phyloP scores from a whole-genome alignment of 1,284 basidiomycete species.

The Kwoniella shivajii region DNA sequence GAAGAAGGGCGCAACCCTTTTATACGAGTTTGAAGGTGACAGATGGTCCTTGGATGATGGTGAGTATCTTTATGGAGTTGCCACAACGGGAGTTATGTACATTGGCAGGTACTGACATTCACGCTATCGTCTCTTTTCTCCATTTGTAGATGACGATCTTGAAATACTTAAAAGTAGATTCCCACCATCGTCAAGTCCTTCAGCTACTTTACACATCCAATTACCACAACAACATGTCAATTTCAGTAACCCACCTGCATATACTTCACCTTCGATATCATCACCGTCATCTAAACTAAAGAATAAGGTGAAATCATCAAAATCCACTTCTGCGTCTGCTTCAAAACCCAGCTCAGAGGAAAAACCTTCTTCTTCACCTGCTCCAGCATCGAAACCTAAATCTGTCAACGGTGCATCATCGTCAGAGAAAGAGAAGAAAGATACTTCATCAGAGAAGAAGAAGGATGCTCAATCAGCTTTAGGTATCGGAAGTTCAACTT shows the following conservation, averaged over 20 bases:
- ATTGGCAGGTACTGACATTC: not conserved
- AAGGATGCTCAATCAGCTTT: not conserved
- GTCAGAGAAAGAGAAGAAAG: not conserved
- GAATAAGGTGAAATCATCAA: not conserved
- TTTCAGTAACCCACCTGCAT: conserved; percentile 24
- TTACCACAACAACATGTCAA: conserved; percentile 31
- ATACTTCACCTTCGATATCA: conserved; percentile 10
- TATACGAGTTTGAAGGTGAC: conserved; percentile 52
- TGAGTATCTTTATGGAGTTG: too few relatives aligned
- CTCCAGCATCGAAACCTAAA: not conserved
- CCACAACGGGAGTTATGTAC: not conserved
- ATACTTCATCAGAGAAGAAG: not conserved
- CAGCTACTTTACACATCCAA: conserved; percentile 48
- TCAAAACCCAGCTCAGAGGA: not conserved
- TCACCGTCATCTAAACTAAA: conserved; percentile 1
- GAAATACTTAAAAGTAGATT: conserved; percentile 48
- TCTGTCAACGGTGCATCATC: not conserved
- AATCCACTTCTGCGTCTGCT: not conserved
- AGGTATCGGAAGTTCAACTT: not conserved
- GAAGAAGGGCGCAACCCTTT: conserved; percentile 36
- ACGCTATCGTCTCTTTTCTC: not conserved
- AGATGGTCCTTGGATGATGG: conserved; percentile 53
- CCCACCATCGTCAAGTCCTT: conserved; percentile 36
- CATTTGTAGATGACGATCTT: conserved; percentile 52
- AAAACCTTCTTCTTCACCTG: not conserved